Percentiles rank a stretch among this genome's conserved stretches.
Evolutionary conservation across 371 early-diverging fungal species (phyloP).

Genomic region (Syncephalastrum contaminatum): DNA sequence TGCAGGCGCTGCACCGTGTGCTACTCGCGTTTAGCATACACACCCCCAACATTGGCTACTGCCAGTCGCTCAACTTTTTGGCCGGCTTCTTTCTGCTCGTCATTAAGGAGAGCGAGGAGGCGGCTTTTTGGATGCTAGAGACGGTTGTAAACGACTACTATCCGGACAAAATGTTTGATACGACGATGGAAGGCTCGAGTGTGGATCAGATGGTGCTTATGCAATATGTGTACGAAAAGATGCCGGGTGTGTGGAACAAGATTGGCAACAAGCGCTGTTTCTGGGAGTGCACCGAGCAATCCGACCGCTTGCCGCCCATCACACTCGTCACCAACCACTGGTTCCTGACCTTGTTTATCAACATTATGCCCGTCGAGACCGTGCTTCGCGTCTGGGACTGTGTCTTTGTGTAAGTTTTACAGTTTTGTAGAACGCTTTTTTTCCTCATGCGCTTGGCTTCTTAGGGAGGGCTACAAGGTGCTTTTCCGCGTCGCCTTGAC

Average conservation of each 20-base stretch:
- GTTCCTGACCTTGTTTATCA: constrained; percentile 80
- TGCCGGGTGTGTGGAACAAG: constrained; percentile 58
- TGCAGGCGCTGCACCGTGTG: constrained; percentile 65
- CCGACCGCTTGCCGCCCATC: constrained; percentile 61
- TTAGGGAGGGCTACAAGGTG: constrained; percentile 72
- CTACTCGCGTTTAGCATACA: constrained; percentile 69
- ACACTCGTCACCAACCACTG: constrained; percentile 78
- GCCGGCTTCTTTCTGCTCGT: constrained; percentile 74
- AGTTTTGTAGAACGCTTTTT: background rate
- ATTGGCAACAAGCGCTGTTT: constrained; percentile 46
- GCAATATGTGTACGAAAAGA: constrained; percentile 54
- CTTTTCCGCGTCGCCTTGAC: constrained; percentile 75
- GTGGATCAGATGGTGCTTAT: constrained; percentile 74
- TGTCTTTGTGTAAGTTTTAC: constrained; percentile 60
- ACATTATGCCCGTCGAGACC: constrained; percentile 75
- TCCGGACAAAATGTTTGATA: constrained; percentile 76
- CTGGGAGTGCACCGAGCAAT: constrained; percentile 45
- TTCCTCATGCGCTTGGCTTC: background rate
- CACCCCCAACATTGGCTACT: constrained; percentile 73
- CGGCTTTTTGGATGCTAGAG: constrained; percentile 79
- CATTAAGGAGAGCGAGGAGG: constrained; percentile 57
- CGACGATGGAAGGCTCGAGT: constrained; percentile 69
- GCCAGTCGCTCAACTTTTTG: constrained; percentile 80
- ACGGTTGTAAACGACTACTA: constrained; percentile 67
- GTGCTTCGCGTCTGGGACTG: constrained; percentile 80